Percentiles rank a stretch among this genome's conserved stretches.
phyloP scores from a whole-genome alignment of 1,284 basidiomycete species.

The Cryptococcus sp. region DNA sequence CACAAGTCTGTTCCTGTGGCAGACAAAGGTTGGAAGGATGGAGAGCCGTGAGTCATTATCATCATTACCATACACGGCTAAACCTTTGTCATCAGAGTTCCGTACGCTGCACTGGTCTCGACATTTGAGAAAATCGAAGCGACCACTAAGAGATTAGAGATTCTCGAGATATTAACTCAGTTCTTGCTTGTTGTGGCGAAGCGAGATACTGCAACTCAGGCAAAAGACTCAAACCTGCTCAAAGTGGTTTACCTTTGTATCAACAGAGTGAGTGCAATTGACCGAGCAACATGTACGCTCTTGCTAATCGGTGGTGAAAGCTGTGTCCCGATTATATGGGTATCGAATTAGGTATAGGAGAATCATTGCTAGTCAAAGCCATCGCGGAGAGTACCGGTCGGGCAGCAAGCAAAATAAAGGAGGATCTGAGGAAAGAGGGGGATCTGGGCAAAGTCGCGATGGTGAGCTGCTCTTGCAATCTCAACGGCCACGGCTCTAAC shows the following conservation, averaged over 20 bases:
- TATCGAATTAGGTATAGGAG: constrained; percentile 94
- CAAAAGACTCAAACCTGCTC: constrained; percentile 67
- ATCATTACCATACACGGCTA: constrained; percentile 3
- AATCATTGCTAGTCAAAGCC: constrained; percentile 90
- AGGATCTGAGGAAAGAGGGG: constrained; percentile 89
- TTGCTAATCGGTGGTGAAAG: constrained; percentile 51
- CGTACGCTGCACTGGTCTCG: constrained; percentile 87
- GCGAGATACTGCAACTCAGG: constrained; percentile 49
- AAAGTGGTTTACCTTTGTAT: constrained; percentile 95
- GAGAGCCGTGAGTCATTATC: constrained; percentile 66
- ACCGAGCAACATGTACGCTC: not conserved
- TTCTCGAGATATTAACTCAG: constrained; percentile 81
- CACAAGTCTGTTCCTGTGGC: constrained; percentile 71
- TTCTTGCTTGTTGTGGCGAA: constrained; percentile 88
- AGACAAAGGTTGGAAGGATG: constrained; percentile 81
- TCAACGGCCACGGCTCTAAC: not conserved
- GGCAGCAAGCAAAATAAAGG: constrained; percentile 77
- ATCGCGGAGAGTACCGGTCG: constrained; percentile 94
- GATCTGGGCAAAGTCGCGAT: constrained; percentile 95
- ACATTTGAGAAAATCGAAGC: constrained; percentile 88
- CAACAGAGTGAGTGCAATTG: constrained; percentile 69
- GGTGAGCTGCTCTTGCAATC: constrained; percentile 56
- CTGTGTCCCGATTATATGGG: constrained; percentile 95
- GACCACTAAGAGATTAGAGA: constrained; percentile 95
- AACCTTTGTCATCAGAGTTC: constrained; percentile 63